Conservation (phyloP, 2,329 filamentous ascomycete genomes). For the Colletotrichum spinosum region DNA sequence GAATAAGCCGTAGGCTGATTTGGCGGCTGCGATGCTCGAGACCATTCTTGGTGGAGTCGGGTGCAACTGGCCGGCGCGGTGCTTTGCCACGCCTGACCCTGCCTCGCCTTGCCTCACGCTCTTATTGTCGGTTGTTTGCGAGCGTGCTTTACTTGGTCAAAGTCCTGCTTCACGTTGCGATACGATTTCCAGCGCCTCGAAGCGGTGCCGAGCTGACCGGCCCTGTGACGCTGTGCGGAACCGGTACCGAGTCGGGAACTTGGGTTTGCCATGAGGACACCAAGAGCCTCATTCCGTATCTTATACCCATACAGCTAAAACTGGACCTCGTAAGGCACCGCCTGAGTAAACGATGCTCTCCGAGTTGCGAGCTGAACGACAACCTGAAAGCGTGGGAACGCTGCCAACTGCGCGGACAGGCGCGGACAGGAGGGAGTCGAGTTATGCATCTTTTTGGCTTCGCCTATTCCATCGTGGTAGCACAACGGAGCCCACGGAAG, state of each 20-base stretch:
- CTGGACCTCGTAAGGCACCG: neutral
- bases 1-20: conserved; percentile 62
- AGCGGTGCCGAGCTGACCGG: neutral
- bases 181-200: neutral
- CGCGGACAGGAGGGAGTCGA: conserved; percentile 10
- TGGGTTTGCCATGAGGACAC: neutral
- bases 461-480: neutral
- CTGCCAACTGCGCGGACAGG: too few species aligned
- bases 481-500: conserved; percentile 2
- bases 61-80: conserved; percentile 12
- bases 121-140: too few species aligned
- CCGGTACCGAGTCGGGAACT: too few species aligned
- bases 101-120: neutral
- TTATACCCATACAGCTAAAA: neutral
- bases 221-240: too few species aligned
- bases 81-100: neutral
- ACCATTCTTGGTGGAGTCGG: conserved; percentile 26
- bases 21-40: conserved; percentile 33
- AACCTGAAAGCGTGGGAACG: too few species aligned
- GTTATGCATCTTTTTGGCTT: conserved; percentile 20
- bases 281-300: neutral
- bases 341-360: too few species aligned
- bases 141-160: too few species aligned
- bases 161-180: too few species aligned
- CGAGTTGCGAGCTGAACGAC: neutral